Evolutionary conservation across 2,329 filamentous ascomycete species (phyloP), one percentile per base, ranked within the genome.

Genomic region (Chrysosporium keratinophilum): DNA sequence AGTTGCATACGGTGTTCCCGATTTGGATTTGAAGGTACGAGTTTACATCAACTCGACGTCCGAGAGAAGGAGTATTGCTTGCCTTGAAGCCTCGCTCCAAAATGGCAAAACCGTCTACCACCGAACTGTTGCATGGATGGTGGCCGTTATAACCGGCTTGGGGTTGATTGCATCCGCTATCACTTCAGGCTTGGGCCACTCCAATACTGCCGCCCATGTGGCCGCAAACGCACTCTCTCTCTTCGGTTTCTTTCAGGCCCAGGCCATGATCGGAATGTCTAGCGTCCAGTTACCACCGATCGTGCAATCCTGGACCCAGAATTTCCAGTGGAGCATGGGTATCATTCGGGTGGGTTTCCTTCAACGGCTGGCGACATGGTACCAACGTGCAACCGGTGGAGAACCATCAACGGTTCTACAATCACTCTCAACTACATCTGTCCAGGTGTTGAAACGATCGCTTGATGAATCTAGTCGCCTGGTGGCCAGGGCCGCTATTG

Each of bases 281-380:
- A 81, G 85, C 17, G 84, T 96, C 12, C 76, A 78, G 44, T 79
- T 95, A 52, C 91, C 91, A 9, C 91, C 91, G 0, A 87, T 95
- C 57, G 91, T 95, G 52, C 79, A 87, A 64, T 80, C 90, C 0
- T 97, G 91, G 91, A 95, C 90, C 1, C 90, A 96, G 72, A 91
- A 96, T 72, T 96, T 97, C 74, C 87, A 94, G 67, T 97, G 91
- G 91, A 94, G 85, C 65, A 93, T 97, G 88, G 91, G 91, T 62
- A 89, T 97, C 63, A 95, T 97, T 63, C 80, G 81, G 50, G 78
- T 96, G 41, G 77, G 76, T n/a, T 96, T 95, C 69, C 80, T 96
- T 73, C 88, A 97, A 73, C 77, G 76, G 46, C 87, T 95, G 64
- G 87, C 88, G 57, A 95, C 89, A 35, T 97, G 91, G 91, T 97